phyloP scores from a whole-genome alignment of 169 alveolate species.

The Plasmodium knowlesi region DNA sequence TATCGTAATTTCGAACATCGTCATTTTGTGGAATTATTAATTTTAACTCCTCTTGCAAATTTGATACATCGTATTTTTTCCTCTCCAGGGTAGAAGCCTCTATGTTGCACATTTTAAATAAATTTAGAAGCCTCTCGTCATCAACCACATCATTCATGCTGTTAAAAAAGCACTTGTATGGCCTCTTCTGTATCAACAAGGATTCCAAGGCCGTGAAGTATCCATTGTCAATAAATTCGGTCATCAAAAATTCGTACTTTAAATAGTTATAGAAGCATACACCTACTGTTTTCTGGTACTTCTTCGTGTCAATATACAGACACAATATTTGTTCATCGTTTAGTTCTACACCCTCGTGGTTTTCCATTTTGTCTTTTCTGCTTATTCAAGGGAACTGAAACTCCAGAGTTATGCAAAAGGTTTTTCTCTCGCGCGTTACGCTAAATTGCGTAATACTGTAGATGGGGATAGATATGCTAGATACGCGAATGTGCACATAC shows the following conservation, averaged over 20 bases:
- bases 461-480: neutral
- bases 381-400: neutral
- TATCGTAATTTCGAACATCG: slow-evolving; percentile 80
- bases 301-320: slow-evolving; percentile 58
- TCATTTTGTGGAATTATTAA: slow-evolving; percentile 77
- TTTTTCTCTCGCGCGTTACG: neutral
- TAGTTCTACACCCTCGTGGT: slow-evolving; percentile 16
- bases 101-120: slow-evolving; percentile 61
- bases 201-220: slow-evolving; percentile 72
- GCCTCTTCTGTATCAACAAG: slow-evolving; percentile 66
- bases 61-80: slow-evolving; percentile 75
- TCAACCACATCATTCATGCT: slow-evolving; percentile 72
- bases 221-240: slow-evolving; percentile 74
- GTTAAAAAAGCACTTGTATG: slow-evolving; percentile 61
- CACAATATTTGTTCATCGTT: slow-evolving; percentile 56
- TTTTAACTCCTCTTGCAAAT: slow-evolving; percentile 77
- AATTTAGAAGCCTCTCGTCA: slow-evolving; percentile 67
- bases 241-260: slow-evolving; percentile 71
- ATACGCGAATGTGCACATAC: neutral
- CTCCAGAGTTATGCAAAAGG: neutral
- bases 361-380: slow-evolving; percentile 38
- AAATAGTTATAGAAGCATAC: slow-evolving; percentile 68
- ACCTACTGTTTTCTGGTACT: slow-evolving; percentile 69
- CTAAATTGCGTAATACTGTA: neutral
- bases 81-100: slow-evolving; percentile 27